A percentile compares a stretch with the other conserved stretches of the same genome.
Conservation (phyloP, 345 rosid genomes). For the Microcos paniculata region DNA sequence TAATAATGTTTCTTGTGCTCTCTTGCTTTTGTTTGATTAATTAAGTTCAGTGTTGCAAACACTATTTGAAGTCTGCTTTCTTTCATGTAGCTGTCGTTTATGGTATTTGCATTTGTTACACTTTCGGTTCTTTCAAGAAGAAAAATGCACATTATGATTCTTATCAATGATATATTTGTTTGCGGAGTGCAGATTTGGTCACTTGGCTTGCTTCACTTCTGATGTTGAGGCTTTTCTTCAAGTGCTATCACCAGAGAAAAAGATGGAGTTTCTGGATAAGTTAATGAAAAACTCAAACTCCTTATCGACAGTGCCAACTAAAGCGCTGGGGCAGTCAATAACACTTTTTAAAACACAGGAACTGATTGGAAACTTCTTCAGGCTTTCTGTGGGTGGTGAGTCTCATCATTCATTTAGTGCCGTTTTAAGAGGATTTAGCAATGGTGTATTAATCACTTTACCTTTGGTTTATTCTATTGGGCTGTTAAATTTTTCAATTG, state of each 20-base stretch:
- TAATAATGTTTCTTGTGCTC: neutral
- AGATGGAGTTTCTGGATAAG: conserved; percentile 55
- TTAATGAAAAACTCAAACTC: conserved; percentile 40
- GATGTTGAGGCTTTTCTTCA: conserved; percentile 73
- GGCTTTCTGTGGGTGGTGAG: conserved; percentile 58
- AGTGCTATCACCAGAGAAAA: conserved; percentile 60
- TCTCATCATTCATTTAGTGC: neutral
- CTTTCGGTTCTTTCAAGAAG: neutral
- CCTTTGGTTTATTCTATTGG: conserved; percentile 8
- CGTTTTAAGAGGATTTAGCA: neutral
- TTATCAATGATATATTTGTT: conserved; percentile 1
- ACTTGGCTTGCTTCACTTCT: conserved; percentile 81
- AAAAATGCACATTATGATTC: neutral
- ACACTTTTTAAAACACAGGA: conserved; percentile 67
- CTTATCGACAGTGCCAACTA: conserved; percentile 39
- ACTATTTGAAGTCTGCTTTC: neutral
- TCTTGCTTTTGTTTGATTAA: neutral
- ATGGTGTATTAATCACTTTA: neutral
- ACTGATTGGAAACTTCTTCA: conserved; percentile 52
- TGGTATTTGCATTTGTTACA: neutral
- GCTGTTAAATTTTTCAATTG: conserved; percentile 11
- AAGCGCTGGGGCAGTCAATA: conserved; percentile 76
- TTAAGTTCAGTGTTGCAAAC: neutral
- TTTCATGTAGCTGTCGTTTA: neutral
- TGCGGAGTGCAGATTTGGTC: conserved; percentile 78